Base-by-base conservation (phyloP, 371 early-diverging fungal species). In the Saksenaea vasiformis region DNA sequence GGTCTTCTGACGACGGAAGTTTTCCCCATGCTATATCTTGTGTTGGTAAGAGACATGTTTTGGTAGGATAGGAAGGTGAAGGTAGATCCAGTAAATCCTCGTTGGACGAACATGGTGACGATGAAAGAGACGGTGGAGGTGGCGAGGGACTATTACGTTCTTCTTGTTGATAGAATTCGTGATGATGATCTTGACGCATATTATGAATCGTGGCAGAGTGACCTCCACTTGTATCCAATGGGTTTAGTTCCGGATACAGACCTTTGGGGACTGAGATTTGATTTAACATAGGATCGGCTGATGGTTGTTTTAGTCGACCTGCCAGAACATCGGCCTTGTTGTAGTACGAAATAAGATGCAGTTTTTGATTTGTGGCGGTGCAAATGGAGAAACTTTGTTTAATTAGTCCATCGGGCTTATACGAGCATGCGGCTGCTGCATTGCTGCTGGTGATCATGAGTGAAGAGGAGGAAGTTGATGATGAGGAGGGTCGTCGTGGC, bases 321-420 rank as follows among this genome's bases (percentile, higher is more conserved):
- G 75, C 64, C 34, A 82, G 64, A 13, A 92, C 80, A 69, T 94
- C 93, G 14, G 87, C 85, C 65, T 88, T 88, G 51, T 88, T 86
- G 68, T 92, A 95, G 71, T 95, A 95, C 28, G 91, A 93, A 66
- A 95, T 94, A 28, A 95, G 83, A 59, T 94, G 95, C 54, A 93
- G 74, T 73, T 90, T 92, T 69, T 89, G 88, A 68, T 90, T 88
- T 53, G 87, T 87, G 56, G 86, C 80, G 2, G 93, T 94, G 61
- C 90, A 91, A 55, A 87, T 85, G 27, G 83, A 84, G 26, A 87
- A 82, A 5, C 82, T 80, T 63, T 85, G 86, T 60, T 87, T 87
- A 57, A 85, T 77, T n/a, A 87, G 62, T 1, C 87, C 87, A 47
- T 85, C 75, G 41, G 71, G 72, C 61, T 85, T 87, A 61, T 85